A percentile compares a stretch with the other conserved stretches of the same genome.
phyloP scores from a whole-genome alignment of 2,329 filamentous ascomycete species.

The Fusarium hainanense region DNA sequence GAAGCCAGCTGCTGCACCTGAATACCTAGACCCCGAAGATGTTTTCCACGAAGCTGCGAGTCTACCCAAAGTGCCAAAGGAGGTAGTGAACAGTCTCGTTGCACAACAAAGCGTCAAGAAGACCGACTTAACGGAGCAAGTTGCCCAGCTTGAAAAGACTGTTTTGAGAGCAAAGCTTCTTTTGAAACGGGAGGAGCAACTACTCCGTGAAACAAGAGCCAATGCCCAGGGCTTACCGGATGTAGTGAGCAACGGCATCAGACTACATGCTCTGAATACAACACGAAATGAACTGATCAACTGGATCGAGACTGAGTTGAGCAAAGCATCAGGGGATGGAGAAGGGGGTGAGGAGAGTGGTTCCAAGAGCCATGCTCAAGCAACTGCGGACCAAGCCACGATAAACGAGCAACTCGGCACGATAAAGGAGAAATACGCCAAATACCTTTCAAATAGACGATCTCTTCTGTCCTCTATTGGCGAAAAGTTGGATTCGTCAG shows the following conservation, averaged over 20 bases:
- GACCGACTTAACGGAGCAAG: slow-evolving; percentile 59
- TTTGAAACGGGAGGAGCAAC: slow-evolving; percentile 66
- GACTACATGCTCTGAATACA: slow-evolving; percentile 64
- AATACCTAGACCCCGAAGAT: slow-evolving; percentile 61
- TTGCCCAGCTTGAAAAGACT: slow-evolving; percentile 66
- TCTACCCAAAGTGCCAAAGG: slow-evolving; percentile 63
- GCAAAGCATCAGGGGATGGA: slow-evolving; percentile 59
- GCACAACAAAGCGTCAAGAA: slow-evolving; percentile 54
- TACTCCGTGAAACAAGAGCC: slow-evolving; percentile 61
- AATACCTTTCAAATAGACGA: slow-evolving; percentile 63
- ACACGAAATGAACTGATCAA: slow-evolving; percentile 70
- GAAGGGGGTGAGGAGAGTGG: slow-evolving; percentile 46
- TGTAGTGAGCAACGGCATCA: slow-evolving; percentile 53
- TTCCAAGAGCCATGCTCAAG: slow-evolving; percentile 37
- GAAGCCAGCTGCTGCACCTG: slow-evolving; percentile 62
- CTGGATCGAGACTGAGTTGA: slow-evolving; percentile 73
- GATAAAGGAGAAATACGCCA: slow-evolving; percentile 65
- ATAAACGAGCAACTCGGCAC: slow-evolving; percentile 56
- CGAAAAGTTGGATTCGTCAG: slow-evolving; percentile 47
- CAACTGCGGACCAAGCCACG: slow-evolving; percentile 39
- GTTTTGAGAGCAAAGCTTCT: slow-evolving; percentile 68
- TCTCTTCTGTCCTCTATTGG: slow-evolving; percentile 58
- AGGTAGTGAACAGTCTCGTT: slow-evolving; percentile 62
- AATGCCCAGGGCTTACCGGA: slow-evolving; percentile 52
- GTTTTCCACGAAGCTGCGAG: slow-evolving; percentile 58